Evolutionary conservation across 331 rosid genomes (phyloP).

Genomic region (Quercus lobata): DNA sequence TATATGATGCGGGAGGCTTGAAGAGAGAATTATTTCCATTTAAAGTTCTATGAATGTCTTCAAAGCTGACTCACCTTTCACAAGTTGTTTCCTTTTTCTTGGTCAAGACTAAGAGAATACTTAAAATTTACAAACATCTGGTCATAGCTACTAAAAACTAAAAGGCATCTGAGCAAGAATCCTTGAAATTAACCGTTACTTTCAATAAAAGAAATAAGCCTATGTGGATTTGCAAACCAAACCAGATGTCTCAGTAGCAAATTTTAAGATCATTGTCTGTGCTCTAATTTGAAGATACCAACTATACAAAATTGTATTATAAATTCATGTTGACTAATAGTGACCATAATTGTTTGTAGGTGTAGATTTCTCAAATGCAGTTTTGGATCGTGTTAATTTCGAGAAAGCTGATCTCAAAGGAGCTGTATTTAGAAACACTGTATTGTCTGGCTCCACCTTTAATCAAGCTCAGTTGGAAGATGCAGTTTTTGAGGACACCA

Average conservation of each 20-base stretch:
- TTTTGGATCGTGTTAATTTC: conserved; percentile 83
- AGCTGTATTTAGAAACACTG: conserved; percentile 72
- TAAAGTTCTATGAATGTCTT: not conserved
- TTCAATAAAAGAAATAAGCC: too few relatives aligned
- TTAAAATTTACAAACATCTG: not conserved
- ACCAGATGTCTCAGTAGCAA: too few relatives aligned
- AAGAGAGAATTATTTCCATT: too few relatives aligned
- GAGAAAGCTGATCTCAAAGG: conserved; percentile 89
- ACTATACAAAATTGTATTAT: not conserved
- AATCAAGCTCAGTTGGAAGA: conserved; percentile 67
- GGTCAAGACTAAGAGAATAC: not conserved
- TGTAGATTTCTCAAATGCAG: conserved; percentile 87
- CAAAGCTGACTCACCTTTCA: not conserved
- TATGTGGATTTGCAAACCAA: too few relatives aligned
- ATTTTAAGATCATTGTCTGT: too few relatives aligned
- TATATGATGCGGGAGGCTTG: too few relatives aligned
- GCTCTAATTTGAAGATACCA: too few relatives aligned
- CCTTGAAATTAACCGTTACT: too few relatives aligned
- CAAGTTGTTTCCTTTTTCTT: not conserved
- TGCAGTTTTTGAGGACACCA: conserved; percentile 87
- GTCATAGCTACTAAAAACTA: too few relatives aligned
- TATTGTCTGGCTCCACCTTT: conserved; percentile 88
- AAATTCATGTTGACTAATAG: not conserved
- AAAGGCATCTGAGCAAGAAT: too few relatives aligned
- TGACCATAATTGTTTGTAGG: conserved; percentile 42